A percentile compares a stretch with the other conserved stretches of the same genome.
Evolutionary conservation across 148 eudicot species (phyloP).

Genomic region (Arbutus unedo): DNA sequence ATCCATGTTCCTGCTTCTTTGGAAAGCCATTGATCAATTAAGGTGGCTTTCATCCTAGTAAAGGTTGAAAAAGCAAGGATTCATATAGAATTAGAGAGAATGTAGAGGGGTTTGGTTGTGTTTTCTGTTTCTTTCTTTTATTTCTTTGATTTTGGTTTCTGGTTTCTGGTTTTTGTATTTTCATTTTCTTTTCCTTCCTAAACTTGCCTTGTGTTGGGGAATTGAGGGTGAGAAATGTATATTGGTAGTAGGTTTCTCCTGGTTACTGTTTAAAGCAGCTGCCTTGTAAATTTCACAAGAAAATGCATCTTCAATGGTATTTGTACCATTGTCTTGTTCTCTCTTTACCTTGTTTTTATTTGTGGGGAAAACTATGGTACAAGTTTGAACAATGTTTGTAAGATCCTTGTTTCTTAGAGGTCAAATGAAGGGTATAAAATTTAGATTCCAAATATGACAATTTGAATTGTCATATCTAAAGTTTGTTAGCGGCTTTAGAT

Average conservation of each 20-base stretch:
- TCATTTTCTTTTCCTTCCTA: constrained; percentile 19
- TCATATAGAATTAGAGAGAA: constrained; percentile 16
- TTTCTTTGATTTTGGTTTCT: constrained; percentile 18
- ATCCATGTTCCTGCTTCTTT: constrained; percentile 12
- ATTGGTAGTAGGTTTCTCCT: constrained; percentile 48
- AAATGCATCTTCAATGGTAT: constrained; percentile 21
- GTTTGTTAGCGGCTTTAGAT: no score
- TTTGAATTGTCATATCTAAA: no score
- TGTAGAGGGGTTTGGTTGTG: constrained; percentile 22
- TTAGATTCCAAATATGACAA: no score
- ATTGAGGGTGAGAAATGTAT: constrained; percentile 63
- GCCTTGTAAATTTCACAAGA: constrained; percentile 55
- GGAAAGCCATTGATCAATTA: constrained; percentile 22
- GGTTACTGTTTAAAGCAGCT: constrained; percentile 38
- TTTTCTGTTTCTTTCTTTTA: constrained; percentile 17
- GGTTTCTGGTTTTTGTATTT: constrained; percentile 30
- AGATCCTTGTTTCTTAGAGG: no score
- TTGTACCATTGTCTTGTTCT: not conserved
- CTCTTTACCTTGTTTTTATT: not conserved
- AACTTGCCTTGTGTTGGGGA: constrained; percentile 15
- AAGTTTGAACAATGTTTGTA: no score
- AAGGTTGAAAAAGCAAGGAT: constrained; percentile 15
- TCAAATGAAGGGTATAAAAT: no score
- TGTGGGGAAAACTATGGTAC: no score
- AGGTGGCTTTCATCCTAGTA: constrained; percentile 21